Percentiles rank a stretch among this genome's conserved stretches.
These are phyloP conservation scores for Trichophyton rubrum DNA, from an alignment of 2,329 filamentous ascomycete species.

Conservation along the genomic window DNA sequence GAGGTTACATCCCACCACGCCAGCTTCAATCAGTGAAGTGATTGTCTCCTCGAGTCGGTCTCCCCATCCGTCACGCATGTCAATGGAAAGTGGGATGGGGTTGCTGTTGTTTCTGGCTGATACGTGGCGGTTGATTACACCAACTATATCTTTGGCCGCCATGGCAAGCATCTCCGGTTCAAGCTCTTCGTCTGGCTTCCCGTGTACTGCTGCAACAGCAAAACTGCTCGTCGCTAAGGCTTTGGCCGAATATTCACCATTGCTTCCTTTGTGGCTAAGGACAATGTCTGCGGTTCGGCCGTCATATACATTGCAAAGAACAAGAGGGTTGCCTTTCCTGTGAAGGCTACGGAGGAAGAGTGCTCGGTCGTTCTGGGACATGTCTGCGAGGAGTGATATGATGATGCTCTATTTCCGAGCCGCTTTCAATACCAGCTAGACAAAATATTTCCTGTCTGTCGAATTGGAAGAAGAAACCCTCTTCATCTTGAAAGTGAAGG, in stretches of 20 bases:
- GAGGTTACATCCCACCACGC: slow-evolving; percentile 43
- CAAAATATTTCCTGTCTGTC: not conserved
- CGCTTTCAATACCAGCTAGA: too few species aligned
- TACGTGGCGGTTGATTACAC: slow-evolving; percentile 23
- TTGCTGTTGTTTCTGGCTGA: not conserved
- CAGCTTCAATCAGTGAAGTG: slow-evolving; percentile 30
- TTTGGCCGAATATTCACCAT: slow-evolving; percentile 23
- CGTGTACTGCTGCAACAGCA: slow-evolving; percentile 33
- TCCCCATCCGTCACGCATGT: slow-evolving; percentile 47
- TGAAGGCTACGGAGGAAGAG: slow-evolving; percentile 35
- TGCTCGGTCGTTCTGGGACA: slow-evolving; percentile 13
- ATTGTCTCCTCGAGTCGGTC: slow-evolving; percentile 34
- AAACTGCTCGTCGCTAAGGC: slow-evolving; percentile 36
- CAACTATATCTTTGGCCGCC: slow-evolving; percentile 33
- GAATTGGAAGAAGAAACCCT: not conserved
- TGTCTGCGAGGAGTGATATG: not conserved
- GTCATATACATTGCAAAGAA: slow-evolving; percentile 47
- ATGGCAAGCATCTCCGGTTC: slow-evolving; percentile 39
- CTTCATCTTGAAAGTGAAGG: not conserved
- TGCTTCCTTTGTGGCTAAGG: slow-evolving; percentile 17
- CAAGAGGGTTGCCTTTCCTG: slow-evolving; percentile 36
- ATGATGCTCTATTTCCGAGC: not conserved
- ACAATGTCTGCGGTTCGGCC: slow-evolving; percentile 35
- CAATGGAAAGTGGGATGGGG: slow-evolving; percentile 37
- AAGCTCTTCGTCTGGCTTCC: slow-evolving; percentile 37